phyloP scores from a whole-genome alignment of 352 stramenopile species.

The Phytopythium mirpurense region DNA sequence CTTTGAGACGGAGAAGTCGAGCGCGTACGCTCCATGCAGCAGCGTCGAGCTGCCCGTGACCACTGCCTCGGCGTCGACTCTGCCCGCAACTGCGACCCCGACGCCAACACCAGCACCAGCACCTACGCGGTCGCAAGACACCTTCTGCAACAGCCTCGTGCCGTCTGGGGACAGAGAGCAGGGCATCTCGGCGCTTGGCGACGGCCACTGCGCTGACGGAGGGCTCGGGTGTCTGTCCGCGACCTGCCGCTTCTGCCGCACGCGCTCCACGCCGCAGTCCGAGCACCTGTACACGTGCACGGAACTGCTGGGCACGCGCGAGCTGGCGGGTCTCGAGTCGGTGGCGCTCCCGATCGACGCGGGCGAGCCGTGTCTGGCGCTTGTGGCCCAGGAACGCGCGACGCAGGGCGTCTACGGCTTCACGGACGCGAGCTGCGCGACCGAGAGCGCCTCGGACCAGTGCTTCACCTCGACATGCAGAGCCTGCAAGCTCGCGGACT shows the following conservation, averaged over 20 bases:
- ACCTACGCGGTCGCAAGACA: not conserved
- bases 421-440: not conserved
- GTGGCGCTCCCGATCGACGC: not conserved
- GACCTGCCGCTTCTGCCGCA: slow-evolving; percentile 3
- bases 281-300: slow-evolving; percentile 9
- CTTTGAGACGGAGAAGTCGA: not conserved
- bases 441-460: not conserved
- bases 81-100: not conserved
- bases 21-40: not conserved
- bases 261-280: slow-evolving; percentile 11
- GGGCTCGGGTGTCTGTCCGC: not conserved
- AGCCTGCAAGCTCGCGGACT: not conserved
- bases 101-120: slow-evolving; percentile 2
- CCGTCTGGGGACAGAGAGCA: not conserved
- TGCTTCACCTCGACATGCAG: slow-evolving; percentile 1
- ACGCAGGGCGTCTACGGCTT: not conserved
- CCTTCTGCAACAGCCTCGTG: not conserved
- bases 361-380: not conserved
- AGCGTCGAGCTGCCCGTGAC: not conserved
- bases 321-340: not conserved
- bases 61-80: slow-evolving; percentile 2
- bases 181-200: not conserved
- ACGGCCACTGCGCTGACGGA: not conserved
- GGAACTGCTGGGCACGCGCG: not conserved
- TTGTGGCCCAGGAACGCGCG: not conserved